These are phyloP conservation scores for Lyophyllum decastes DNA, from an alignment of 768 basidiomycete genomes.

Conservation along the genomic window DNA sequence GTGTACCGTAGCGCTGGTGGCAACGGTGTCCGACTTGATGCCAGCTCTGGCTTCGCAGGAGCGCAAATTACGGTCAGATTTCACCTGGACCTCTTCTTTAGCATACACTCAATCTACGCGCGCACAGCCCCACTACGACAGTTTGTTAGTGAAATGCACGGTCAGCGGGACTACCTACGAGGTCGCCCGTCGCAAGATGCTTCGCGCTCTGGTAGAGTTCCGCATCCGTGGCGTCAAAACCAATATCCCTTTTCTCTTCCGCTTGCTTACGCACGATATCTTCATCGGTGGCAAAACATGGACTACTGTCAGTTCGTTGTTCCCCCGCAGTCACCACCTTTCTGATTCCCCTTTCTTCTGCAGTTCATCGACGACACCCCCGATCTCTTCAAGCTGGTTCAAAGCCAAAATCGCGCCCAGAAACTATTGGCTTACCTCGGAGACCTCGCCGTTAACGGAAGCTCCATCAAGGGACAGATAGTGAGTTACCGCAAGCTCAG, in stretches of 20 bases:
- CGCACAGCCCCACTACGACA: constrained; percentile 92
- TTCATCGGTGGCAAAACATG: constrained; percentile 97
- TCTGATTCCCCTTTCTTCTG: not conserved
- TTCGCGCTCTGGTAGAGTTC: constrained; percentile 99
- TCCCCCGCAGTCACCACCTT: not conserved
- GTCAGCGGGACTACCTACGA: constrained; percentile 98
- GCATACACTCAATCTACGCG: not conserved
- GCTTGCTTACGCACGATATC: constrained; percentile 92
- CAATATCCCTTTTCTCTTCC: constrained; percentile 99
- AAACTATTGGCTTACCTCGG: constrained; percentile 96
- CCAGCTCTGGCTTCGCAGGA: constrained; percentile 96
- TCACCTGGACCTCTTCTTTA: not conserved
- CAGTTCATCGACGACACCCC: constrained; percentile 99
- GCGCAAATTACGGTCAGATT: constrained; percentile 89
- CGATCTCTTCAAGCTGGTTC: constrained; percentile 98
- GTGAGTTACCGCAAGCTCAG: constrained; percentile 30
- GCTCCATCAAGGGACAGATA: constrained; percentile 93
- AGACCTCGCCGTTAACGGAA: constrained; percentile 97
- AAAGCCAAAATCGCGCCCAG: constrained; percentile 97
- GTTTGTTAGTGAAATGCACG: constrained; percentile 93
- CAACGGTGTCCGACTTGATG: constrained; percentile 96
- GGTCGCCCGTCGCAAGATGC: constrained; percentile 98
- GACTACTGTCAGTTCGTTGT: constrained; percentile 63
- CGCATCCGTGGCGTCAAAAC: constrained; percentile 99
- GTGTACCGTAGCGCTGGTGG: constrained; percentile 99